Base-by-base conservation (phyloP, 1,284 basidiomycete genomes). In the Ustilago trichophora region DNA sequence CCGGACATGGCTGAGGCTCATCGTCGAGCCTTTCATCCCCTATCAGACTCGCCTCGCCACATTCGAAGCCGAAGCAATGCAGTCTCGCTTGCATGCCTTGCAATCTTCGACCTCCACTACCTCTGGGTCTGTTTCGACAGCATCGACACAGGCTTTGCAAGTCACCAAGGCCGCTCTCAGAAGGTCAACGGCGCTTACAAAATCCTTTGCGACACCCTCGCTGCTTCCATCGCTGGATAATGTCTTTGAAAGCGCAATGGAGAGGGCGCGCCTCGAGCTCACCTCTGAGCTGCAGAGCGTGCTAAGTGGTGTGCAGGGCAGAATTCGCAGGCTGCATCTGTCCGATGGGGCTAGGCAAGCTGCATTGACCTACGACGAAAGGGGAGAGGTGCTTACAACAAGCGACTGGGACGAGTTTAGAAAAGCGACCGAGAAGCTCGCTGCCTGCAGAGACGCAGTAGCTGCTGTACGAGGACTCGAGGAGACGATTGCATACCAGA, bases 41-140 rank as follows among this genome's bases (percentile, higher is more conserved):
- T 70, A 65, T 19, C 67, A 70, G 38, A 60, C 53, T 1, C 52
- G 56, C 8, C 53, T 70, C 21, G 41, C 62, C 6, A 52, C 47
- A 0, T 59, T 70, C 16, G 67, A 70, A n/a, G 62, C 55, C 9
- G 53, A 62, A 25, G 67, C 67, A 4, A 65, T 70, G 67, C 52
- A 57, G 10, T 35, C 47, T 35, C 59, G 59, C 1, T 29, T 65
- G 25, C 37, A 54, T 3, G 13, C 27, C 2, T 31, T 63, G 15
- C 54, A 64, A 27, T 19, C 49, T 18, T 32, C 60, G 7, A 34
- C 38, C 8, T 11, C 50, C 6, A 26, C 54, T 26, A 19, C 41
- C n/a, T 27, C 38, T 4, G 10, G 4, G 2, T 25, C 41, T 6
- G 26, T 65, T 18, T 24, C 50, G 13, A 54, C 34, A 22, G 54